Evolutionary conservation across 164 flowering plant genomes (phyloP).

Genomic region (Sextonia rubra): DNA sequence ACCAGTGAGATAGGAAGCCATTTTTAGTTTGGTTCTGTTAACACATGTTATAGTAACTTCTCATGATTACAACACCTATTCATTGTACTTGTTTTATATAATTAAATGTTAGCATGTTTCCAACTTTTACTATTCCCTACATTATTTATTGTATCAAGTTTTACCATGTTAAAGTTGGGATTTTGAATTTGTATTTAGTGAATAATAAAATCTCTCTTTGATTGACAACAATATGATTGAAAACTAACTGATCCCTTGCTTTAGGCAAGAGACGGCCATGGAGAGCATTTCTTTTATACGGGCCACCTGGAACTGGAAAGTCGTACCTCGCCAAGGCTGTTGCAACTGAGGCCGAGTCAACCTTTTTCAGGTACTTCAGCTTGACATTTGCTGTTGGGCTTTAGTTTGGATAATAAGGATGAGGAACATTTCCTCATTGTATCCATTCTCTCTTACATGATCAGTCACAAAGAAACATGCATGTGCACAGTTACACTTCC

Average conservation of each 20-base stretch:
- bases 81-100: neutral
- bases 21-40: neutral
- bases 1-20: no score
- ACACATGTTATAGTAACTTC: neutral
- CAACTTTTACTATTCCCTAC: neutral
- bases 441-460: no score
- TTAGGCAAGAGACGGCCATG: conserved; percentile 92
- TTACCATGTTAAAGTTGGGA: neutral
- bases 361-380: conserved; percentile 72
- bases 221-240: neutral
- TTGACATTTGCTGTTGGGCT: neutral
- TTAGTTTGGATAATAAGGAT: neutral
- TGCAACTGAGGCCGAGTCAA: conserved; percentile 97
- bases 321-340: conserved; percentile 97
- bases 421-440: neutral
- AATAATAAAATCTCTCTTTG: neutral
- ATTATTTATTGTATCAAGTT: no score
- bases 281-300: conserved; percentile 96
- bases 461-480: no score
- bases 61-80: neutral
- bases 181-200: no score
- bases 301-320: conserved; percentile 99
- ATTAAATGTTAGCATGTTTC: no score
- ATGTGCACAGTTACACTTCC: no score
- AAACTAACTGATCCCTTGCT: neutral